phyloP scores from a whole-genome alignment of 2,329 filamentous ascomycete genomes.

The Aspergillus glaucus region DNA sequence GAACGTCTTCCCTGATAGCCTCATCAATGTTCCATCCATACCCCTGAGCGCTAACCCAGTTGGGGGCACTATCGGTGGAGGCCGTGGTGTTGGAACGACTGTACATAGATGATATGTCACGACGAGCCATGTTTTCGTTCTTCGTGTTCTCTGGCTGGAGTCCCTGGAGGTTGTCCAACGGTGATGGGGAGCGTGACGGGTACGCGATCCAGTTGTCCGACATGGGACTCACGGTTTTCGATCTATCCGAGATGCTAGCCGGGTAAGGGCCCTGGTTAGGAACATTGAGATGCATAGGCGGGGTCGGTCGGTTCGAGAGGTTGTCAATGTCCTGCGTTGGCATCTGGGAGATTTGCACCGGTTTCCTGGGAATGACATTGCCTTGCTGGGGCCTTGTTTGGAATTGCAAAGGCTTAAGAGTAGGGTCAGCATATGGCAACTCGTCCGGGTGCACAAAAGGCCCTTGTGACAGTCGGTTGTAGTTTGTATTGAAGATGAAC shows the following conservation, averaged over 20 bases:
- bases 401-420: not conserved
- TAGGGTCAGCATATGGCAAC: conserved; percentile 24
- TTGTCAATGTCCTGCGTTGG: conserved; percentile 22
- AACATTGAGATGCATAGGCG: conserved; percentile 21
- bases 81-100: conserved; percentile 21
- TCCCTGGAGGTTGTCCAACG: conserved; percentile 4
- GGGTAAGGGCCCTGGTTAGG: conserved; percentile 24
- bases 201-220: conserved; percentile 40
- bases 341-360: conserved; percentile 22
- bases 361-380: conserved; percentile 22
- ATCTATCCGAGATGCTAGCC: conserved; percentile 19
- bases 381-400: not conserved
- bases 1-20: conserved; percentile 27
- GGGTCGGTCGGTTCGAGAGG: conserved; percentile 27
- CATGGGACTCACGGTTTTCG: conserved; percentile 29
- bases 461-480: conserved; percentile 40
- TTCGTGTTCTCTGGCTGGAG: conserved; percentile 8
- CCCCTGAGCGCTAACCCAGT: conserved; percentile 29
- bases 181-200: conserved; percentile 27
- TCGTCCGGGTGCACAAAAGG: conserved; percentile 40
- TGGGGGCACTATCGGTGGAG: conserved; percentile 21
- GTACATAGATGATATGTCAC: conserved; percentile 30
- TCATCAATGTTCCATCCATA: conserved; percentile 22
- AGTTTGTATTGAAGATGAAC: conserved; percentile 42
- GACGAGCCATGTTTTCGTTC: conserved; percentile 17